A percentile compares a stretch with the other conserved stretches of the same genome.
Evolutionary conservation across 176 grass and related monocot genomes (phyloP).

Genomic region (Avena sativa): DNA sequence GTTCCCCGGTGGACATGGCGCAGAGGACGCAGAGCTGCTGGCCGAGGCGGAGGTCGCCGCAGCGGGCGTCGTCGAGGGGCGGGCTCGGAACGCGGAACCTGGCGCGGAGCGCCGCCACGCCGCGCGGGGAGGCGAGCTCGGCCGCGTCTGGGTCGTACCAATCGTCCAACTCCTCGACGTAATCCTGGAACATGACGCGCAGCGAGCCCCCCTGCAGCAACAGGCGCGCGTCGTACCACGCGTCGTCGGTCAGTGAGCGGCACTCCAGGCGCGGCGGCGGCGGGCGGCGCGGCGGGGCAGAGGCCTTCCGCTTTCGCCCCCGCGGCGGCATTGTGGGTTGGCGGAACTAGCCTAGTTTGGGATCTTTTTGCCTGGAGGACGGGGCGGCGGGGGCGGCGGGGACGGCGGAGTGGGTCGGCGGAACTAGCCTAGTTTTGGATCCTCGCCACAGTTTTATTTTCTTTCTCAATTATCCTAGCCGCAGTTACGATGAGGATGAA

Average conservation of each 20-base stretch:
- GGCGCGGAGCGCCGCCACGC: conserved; percentile 40
- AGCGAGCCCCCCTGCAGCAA: conserved; percentile 33
- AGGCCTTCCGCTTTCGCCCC: conserved; percentile 21
- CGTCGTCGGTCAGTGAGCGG: conserved; percentile 39
- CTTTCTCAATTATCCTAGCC: not conserved
- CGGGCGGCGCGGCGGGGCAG: not conserved
- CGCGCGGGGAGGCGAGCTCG: conserved; percentile 3
- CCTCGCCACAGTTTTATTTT: too few species aligned
- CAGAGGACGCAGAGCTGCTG: conserved; percentile 49
- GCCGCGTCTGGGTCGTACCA: conserved; percentile 33
- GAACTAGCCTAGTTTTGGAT: not conserved
- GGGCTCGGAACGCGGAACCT: conserved; percentile 19
- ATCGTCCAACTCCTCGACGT: conserved; percentile 42
- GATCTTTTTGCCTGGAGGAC: not conserved
- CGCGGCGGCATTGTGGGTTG: conserved; percentile 15
- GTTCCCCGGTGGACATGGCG: not conserved
- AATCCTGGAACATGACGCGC: conserved; percentile 59
- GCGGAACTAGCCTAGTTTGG: not conserved
- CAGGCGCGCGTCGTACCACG: conserved; percentile 54
- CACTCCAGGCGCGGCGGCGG: conserved; percentile 32
- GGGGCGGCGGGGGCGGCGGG: not conserved
- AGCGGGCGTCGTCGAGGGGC: conserved; percentile 47
- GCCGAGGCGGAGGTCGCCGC: conserved; percentile 46
- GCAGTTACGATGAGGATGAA: not conserved
- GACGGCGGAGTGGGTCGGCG: not conserved